A percentile compares a stretch with the other conserved stretches of the same genome.
These are phyloP conservation scores for Cladosporium sp. DNA, from an alignment of 2,329 filamentous ascomycete genomes.

Conservation along the genomic window DNA sequence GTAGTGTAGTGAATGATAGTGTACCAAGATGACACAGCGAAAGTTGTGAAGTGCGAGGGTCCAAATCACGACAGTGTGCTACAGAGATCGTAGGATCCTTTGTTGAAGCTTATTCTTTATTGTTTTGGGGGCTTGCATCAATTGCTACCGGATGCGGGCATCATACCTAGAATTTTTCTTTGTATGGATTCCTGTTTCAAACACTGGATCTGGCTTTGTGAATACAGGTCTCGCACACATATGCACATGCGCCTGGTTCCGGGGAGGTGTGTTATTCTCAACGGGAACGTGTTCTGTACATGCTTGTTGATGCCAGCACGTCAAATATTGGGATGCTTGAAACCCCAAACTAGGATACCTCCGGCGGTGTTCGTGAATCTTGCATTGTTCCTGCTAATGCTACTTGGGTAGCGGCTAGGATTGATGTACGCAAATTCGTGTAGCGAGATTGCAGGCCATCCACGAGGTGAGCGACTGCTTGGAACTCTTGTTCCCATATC, in stretches of 20 bases:
- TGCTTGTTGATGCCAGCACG: background rate
- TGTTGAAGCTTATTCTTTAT: background rate
- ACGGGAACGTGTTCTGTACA: background rate
- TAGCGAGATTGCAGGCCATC: background rate
- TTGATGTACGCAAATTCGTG: background rate
- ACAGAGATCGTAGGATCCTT: background rate
- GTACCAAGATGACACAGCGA: background rate
- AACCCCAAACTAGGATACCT: background rate
- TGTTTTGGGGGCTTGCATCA: background rate
- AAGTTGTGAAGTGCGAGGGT: too few relatives aligned
- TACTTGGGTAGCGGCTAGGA: background rate
- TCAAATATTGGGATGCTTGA: background rate
- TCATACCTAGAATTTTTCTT: slow-evolving; percentile 5
- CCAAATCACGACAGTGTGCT: background rate
- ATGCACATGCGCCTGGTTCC: background rate
- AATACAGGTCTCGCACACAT: background rate
- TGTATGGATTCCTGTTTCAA: background rate
- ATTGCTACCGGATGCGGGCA: slow-evolving; percentile 9
- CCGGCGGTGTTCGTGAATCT: background rate
- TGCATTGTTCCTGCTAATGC: background rate
- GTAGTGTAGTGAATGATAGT: background rate
- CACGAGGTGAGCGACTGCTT: background rate
- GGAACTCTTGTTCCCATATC: background rate
- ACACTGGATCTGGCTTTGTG: background rate
- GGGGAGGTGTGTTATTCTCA: background rate